Evolutionary conservation across 768 basidiomycete species (phyloP).

Genomic region (Calocybe gangraenosa): DNA sequence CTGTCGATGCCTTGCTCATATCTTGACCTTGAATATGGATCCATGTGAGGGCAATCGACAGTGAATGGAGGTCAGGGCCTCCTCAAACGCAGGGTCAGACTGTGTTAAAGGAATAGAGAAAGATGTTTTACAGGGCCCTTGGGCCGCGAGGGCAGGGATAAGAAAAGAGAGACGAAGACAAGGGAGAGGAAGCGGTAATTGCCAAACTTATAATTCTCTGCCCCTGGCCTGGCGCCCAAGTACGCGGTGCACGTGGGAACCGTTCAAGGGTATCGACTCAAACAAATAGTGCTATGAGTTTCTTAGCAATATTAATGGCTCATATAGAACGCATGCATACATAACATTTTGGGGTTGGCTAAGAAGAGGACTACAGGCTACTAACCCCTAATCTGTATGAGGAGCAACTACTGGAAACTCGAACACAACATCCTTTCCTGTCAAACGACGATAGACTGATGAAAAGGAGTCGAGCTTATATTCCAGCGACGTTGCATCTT

Average conservation of each 20-base stretch:
- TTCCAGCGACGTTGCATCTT: constrained; percentile 96
- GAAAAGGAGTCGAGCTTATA: constrained; percentile 99
- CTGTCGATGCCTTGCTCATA: constrained; percentile 87
- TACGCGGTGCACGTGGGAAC: constrained; percentile 30
- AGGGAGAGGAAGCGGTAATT: constrained; percentile 27
- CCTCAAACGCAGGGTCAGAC: not conserved
- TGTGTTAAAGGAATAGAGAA: constrained; percentile 15
- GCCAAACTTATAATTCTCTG: constrained; percentile 22
- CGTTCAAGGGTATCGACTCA: no score
- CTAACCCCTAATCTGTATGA: constrained; percentile 38
- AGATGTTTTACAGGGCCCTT: constrained; percentile 30
- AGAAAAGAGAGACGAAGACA: constrained; percentile 24
- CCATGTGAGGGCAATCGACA: constrained; percentile 56
- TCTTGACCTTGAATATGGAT: constrained; percentile 63
- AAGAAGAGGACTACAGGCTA: no score
- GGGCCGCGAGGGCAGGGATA: constrained; percentile 45
- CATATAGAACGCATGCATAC: no score
- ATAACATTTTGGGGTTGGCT: no score
- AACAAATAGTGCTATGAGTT: no score
- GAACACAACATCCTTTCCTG: constrained; percentile 95
- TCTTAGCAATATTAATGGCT: no score
- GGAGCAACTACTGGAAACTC: constrained; percentile 82
- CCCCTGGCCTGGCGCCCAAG: constrained; percentile 23
- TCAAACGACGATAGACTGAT: constrained; percentile 91
- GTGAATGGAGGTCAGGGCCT: no score